These are phyloP conservation scores for Paraurostyla sp. DNA, from an alignment of 73 alveolate genomes.

Conservation along the genomic window DNA sequence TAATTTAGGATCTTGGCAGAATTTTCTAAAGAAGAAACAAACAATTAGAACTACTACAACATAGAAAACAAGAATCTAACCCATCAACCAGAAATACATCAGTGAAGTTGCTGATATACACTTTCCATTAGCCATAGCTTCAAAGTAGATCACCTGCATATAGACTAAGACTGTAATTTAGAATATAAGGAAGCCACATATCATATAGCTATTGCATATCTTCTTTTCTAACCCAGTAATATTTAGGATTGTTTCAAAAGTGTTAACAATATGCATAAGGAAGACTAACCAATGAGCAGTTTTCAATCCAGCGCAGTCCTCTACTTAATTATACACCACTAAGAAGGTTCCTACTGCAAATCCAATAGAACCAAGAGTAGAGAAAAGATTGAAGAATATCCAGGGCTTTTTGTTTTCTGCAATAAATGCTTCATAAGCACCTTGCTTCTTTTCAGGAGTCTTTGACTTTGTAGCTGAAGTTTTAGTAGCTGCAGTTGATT, in stretches of 20 bases:
- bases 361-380: conserved; percentile 48
- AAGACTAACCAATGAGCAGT: conserved; percentile 45
- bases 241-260: conserved; percentile 50
- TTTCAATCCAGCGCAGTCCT: conserved; percentile 44
- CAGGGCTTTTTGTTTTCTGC: conserved; percentile 22
- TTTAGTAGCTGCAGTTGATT: too few species aligned
- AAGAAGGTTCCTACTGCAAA: conserved; percentile 53
- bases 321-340: not conserved
- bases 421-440: conserved; percentile 26
- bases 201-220: conserved; percentile 23
- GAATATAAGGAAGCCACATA: conserved; percentile 48
- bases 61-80: conserved; percentile 37
- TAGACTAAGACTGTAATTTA: conserved; percentile 31
- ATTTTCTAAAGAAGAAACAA: conserved; percentile 55
- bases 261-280: conserved; percentile 47
- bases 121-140: not conserved
- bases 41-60: not conserved
- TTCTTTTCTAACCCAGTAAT: conserved; percentile 41
- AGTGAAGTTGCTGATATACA: conserved; percentile 22
- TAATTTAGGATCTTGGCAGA: conserved; percentile 52
- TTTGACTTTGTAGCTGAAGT: too few species aligned
- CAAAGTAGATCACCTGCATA: conserved; percentile 56
- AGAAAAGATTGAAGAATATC: conserved; percentile 18
- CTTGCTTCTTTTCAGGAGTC: not conserved
- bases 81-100: conserved; percentile 63